Evolutionary conservation across 257 asterid genomes (phyloP).

Genomic region (Misopates orontium): DNA sequence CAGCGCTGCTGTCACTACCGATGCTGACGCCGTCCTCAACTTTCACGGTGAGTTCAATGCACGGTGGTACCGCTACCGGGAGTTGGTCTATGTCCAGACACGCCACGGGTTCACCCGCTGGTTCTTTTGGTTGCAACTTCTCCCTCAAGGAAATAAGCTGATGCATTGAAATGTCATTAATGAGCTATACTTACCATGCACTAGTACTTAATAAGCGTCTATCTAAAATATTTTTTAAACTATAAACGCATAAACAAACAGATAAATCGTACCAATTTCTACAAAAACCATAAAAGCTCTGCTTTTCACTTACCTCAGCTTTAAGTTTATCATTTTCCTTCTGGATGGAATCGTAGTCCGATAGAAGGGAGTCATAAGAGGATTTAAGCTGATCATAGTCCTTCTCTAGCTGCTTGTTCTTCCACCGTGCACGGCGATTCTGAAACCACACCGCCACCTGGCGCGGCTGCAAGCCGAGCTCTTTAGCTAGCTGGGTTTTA

Average conservation of each 20-base stretch:
- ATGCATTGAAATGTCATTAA: no score
- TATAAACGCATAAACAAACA: no score
- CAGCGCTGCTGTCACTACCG: slow-evolving; percentile 49
- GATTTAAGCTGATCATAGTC: slow-evolving; percentile 88
- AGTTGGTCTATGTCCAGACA: neutral
- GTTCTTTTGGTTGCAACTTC: slow-evolving; percentile 55
- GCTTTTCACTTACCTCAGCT: slow-evolving; percentile 92
- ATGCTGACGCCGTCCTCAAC: slow-evolving; percentile 58
- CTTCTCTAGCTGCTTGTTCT: slow-evolving; percentile 92
- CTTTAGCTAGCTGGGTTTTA: slow-evolving; percentile 84
- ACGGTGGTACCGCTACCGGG: slow-evolving; percentile 31
- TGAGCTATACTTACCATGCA: no score
- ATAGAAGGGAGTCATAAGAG: slow-evolving; percentile 74
- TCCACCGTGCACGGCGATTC: slow-evolving; percentile 99
- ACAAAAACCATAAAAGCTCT: no score
- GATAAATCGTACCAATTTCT: no score
- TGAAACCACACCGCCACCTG: slow-evolving; percentile 99
- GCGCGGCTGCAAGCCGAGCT: slow-evolving; percentile 89
- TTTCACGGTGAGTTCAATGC: slow-evolving; percentile 40
- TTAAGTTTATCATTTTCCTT: slow-evolving; percentile 86
- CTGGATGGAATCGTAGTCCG: slow-evolving; percentile 66
- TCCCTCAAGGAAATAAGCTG: slow-evolving; percentile 70
- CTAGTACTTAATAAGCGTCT: no score
- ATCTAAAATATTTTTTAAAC: no score
- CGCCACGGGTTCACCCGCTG: slow-evolving; percentile 24